These are phyloP conservation scores for Volvox reticuliferus DNA, from an alignment of 139 green algal species.

Conservation along the genomic window DNA sequence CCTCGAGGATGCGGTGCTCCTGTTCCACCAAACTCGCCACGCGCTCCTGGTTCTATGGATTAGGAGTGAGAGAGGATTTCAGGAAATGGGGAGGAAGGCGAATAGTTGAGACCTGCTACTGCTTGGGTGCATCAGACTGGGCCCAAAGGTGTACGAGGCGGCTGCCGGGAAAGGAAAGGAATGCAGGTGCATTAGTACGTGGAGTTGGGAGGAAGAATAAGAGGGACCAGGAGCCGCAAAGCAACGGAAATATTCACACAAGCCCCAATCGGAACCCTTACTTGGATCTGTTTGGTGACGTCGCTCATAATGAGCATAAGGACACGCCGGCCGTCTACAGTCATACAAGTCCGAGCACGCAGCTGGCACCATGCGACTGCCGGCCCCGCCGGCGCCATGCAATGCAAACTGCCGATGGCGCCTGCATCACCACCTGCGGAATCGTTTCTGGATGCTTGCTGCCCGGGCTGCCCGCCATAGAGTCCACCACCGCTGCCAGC, in stretches of 20 bases:
- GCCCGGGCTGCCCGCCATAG: neutral
- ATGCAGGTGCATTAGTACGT: too few species aligned
- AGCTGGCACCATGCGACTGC: constrained; percentile 25
- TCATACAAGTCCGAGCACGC: constrained; percentile 3
- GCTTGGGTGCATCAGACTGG: too few species aligned
- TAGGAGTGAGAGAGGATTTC: neutral
- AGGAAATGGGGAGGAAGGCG: too few species aligned
- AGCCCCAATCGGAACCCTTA: neutral
- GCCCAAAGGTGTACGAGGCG: too few species aligned
- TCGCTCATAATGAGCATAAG: constrained; percentile 26
- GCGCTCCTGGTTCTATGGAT: constrained; percentile 24
- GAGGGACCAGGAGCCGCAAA: too few species aligned
- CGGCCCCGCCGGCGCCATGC: neutral
- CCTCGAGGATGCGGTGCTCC: constrained; percentile 39
- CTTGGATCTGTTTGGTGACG: constrained; percentile 20
- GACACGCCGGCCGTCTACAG: constrained; percentile 4
- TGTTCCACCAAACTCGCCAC: constrained; percentile 34
- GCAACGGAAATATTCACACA: too few species aligned
- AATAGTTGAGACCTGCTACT: too few species aligned
- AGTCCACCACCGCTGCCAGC: neutral
- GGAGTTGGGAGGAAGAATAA: too few species aligned
- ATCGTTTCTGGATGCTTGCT: neutral
- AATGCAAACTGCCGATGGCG: neutral
- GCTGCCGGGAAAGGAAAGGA: too few species aligned
- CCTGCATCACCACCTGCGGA: neutral